Percentiles rank a stretch among this genome's conserved stretches.
These are phyloP conservation scores for Vitis cinerea DNA, from an alignment of 164 flowering plant genomes.

Conservation along the genomic window DNA sequence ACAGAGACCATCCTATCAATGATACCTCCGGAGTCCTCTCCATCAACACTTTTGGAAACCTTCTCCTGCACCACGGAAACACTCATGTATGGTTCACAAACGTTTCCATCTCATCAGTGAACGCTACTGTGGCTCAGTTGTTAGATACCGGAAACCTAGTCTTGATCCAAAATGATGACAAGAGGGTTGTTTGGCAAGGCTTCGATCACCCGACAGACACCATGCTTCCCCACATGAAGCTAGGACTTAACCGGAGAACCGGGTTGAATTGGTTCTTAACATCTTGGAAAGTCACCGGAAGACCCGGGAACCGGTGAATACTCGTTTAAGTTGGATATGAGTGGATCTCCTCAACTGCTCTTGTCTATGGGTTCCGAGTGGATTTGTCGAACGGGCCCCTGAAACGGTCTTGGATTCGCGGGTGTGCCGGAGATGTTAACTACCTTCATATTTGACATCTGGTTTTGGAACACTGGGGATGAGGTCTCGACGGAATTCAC, in stretches of 20 bases:
- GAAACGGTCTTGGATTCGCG: slow-evolving; percentile 35
- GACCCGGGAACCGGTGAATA: slow-evolving; percentile 44
- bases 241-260: slow-evolving; percentile 29
- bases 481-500: slow-evolving; percentile 11
- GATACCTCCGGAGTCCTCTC: slow-evolving; percentile 24
- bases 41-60: slow-evolving; percentile 18
- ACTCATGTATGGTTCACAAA: slow-evolving; percentile 38
- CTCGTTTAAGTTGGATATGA: slow-evolving; percentile 16
- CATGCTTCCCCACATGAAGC: slow-evolving; percentile 32
- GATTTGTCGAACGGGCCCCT: slow-evolving; percentile 37
- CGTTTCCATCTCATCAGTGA: slow-evolving; percentile 1
- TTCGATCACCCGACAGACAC: slow-evolving; percentile 47
- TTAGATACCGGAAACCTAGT: slow-evolving; percentile 44
- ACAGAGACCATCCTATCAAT: slow-evolving; percentile 23
- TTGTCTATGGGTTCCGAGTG: slow-evolving; percentile 10
- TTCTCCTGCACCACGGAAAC: slow-evolving; percentile 7
- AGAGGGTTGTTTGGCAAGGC: slow-evolving; percentile 39
- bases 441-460: slow-evolving; percentile 7
- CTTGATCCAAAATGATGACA: slow-evolving; percentile 2
- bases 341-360: slow-evolving; percentile 31
- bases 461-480: slow-evolving; percentile 13
- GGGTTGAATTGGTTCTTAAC: slow-evolving; percentile 33
- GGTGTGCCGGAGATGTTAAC: slow-evolving; percentile 28
- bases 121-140: slow-evolving; percentile 19
- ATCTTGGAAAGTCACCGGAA: slow-evolving; percentile 39